Conservation (phyloP, 225 moss, liverwort and hornwort genomes). For the Marchantia paleacea region DNA sequence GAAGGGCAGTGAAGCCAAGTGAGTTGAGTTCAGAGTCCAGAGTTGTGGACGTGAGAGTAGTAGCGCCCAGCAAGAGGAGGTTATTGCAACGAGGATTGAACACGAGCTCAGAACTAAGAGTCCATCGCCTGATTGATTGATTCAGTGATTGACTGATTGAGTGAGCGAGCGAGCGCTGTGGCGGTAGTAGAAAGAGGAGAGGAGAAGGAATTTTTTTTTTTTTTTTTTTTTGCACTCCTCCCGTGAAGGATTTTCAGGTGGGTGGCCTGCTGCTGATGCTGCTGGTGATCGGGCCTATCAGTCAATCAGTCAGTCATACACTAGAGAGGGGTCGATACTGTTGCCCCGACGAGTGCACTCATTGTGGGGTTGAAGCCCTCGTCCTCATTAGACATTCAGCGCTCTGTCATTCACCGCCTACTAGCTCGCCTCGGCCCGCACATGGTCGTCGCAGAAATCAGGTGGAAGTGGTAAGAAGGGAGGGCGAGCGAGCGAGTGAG, state of each 20-base stretch:
- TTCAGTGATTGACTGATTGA: not conserved
- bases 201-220: not conserved
- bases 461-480: conserved; percentile 1
- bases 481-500: conserved; percentile 2
- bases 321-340: not conserved
- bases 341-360: conserved; percentile 1
- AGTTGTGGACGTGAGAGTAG: not conserved
- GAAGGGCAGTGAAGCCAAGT: too few species aligned
- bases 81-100: not conserved
- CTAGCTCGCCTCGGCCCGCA: not conserved
- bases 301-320: not conserved
- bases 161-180: not conserved
- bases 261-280: not conserved
- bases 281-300: not conserved
- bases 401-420: conserved; percentile 15
- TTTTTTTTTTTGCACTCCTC: not conserved
- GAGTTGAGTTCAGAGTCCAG: too few species aligned
- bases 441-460: not conserved
- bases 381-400: not conserved
- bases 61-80: not conserved
- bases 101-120: not conserved
- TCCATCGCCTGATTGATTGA: not conserved
- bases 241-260: conserved; percentile 1
- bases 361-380: not conserved
- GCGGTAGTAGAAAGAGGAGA: conserved; percentile 1